Conservation (phyloP, 2,329 filamentous ascomycete genomes). For the Ophiostoma pallidulum region DNA sequence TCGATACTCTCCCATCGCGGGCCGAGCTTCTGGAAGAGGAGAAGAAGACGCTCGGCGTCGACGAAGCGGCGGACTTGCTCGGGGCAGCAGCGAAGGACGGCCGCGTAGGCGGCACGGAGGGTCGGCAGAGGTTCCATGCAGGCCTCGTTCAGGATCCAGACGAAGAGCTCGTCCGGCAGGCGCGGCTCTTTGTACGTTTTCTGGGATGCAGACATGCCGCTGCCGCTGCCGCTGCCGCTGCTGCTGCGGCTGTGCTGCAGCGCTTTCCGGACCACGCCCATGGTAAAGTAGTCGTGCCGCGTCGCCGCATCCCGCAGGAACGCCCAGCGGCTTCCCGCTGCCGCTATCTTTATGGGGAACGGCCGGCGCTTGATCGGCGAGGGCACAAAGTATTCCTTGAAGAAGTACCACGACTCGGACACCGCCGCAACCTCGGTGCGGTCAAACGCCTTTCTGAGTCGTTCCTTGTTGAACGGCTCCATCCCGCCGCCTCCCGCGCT, state of each 20-base stretch:
- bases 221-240: background rate
- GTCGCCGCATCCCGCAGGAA: slow-evolving; percentile 39
- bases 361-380: slow-evolving; percentile 20
- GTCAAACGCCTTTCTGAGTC: slow-evolving; percentile 38
- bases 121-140: slow-evolving; percentile 43
- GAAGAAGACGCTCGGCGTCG: slow-evolving; percentile 34
- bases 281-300: slow-evolving; percentile 50
- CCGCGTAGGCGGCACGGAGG: slow-evolving; percentile 51
- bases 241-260: slow-evolving; percentile 20
- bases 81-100: slow-evolving; percentile 37
- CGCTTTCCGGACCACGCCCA: slow-evolving; percentile 51
- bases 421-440: slow-evolving; percentile 33
- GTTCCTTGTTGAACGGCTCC: slow-evolving; percentile 25
- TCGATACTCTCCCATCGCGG: slow-evolving; percentile 38
- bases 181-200: background rate
- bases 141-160: slow-evolving; percentile 56
- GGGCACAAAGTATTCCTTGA: slow-evolving; percentile 27
- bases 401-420: slow-evolving; percentile 41
- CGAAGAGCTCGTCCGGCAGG: slow-evolving; percentile 54
- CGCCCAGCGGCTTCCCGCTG: slow-evolving; percentile 32
- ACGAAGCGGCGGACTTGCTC: slow-evolving; percentile 31
- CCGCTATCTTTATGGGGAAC: slow-evolving; percentile 30
- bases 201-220: background rate
- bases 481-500: slow-evolving; percentile 24
- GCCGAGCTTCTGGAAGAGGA: slow-evolving; percentile 50